Percentiles rank a stretch among this genome's conserved stretches.
phyloP scores from a whole-genome alignment of 2,329 filamentous ascomycete genomes.

The Colletotrichum musae region DNA sequence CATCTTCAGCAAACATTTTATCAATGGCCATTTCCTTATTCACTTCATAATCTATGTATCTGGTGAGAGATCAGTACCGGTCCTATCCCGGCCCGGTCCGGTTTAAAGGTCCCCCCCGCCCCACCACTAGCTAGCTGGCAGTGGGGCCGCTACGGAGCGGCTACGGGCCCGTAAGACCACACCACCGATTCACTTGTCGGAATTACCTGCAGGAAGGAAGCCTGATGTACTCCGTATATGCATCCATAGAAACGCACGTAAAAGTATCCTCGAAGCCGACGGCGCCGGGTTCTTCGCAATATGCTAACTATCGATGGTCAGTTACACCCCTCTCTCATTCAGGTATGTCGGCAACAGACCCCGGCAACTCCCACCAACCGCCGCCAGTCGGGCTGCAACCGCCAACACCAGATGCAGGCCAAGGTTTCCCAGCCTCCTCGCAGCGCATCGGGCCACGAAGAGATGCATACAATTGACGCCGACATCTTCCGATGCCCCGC shows the following conservation, averaged over 20 bases:
- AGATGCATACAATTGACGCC: neutral
- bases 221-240: neutral
- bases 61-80: too few relatives aligned
- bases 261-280: neutral
- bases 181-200: neutral
- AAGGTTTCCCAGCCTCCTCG: conserved; percentile 1
- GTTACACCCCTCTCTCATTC: too few relatives aligned
- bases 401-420: neutral
- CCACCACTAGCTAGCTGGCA: neutral
- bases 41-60: too few relatives aligned
- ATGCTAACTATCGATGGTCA: too few relatives aligned
- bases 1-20: too few relatives aligned
- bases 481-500: conserved; percentile 21
- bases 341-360: neutral
- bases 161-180: conserved; percentile 6
- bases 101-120: neutral
- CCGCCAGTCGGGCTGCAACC: neutral
- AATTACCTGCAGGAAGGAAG: conserved; percentile 13
- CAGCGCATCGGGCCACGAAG: neutral
- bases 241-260: neutral
- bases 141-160: conserved; percentile 6
- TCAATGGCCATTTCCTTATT: too few relatives aligned
- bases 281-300: neutral
- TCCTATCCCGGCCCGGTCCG: too few relatives aligned
- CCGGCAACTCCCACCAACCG: conserved; percentile 3